Percentiles rank a stretch among this genome's conserved stretches.
Evolutionary conservation across 345 rosid species (phyloP).

Genomic region (Arabis alpina): DNA sequence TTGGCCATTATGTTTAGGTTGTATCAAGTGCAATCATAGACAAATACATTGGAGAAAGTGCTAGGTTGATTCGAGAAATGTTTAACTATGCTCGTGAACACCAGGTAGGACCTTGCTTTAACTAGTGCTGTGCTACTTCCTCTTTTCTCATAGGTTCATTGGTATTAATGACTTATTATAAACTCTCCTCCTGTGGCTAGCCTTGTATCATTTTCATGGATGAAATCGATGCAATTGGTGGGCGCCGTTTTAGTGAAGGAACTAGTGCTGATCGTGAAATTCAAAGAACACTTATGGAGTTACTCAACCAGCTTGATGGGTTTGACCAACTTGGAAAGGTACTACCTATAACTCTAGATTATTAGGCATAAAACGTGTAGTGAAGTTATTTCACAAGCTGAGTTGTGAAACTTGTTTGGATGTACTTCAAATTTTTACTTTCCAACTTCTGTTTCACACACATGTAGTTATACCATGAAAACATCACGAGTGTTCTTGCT

Average conservation of each 20-base stretch:
- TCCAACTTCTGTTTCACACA: neutral
- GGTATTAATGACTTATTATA: neutral
- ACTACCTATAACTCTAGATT: conserved; percentile 20
- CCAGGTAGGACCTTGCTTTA: conserved; percentile 59
- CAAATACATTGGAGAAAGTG: conserved; percentile 98
- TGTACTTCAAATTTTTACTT: neutral
- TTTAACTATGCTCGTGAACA: conserved; percentile 98
- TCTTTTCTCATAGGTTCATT: conserved; percentile 3
- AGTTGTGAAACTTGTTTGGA: conserved; percentile 1
- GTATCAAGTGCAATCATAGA: conserved; percentile 98
- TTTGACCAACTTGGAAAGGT: conserved; percentile 98
- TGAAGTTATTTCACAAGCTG: neutral
- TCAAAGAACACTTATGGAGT: conserved; percentile 96
- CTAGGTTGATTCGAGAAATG: conserved; percentile 94
- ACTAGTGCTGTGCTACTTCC: neutral
- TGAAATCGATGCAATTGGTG: conserved; percentile 99
- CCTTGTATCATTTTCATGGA: conserved; percentile 99
- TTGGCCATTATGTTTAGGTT: conserved; percentile 42
- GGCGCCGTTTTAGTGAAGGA: conserved; percentile 95
- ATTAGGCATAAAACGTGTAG: neutral
- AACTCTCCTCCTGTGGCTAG: conserved; percentile 46
- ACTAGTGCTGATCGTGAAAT: conserved; percentile 99
- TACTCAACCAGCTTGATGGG: conserved; percentile 97
- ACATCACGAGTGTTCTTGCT: neutral
- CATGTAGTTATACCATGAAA: neutral